These are phyloP conservation scores for Beauveria australis DNA, from an alignment of 2,329 filamentous ascomycete species.

Conservation along the genomic window DNA sequence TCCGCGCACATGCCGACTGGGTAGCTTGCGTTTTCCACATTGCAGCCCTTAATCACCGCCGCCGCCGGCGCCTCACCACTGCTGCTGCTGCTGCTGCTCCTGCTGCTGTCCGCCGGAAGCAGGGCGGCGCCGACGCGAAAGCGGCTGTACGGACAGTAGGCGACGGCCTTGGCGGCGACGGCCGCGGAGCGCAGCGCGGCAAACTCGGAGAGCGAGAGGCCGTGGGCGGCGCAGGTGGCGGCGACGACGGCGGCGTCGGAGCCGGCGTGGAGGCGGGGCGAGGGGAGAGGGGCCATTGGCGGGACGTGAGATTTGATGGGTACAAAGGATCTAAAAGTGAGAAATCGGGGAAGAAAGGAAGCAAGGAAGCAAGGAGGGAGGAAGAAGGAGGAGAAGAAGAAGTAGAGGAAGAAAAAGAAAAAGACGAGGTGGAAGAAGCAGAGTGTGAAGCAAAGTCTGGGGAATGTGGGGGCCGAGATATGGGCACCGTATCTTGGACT, in stretches of 20 bases:
- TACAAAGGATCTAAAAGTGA: too few relatives aligned
- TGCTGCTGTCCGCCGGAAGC: slow-evolving; percentile 33
- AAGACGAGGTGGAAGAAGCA: too few relatives aligned
- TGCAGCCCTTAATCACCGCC: slow-evolving; percentile 52
- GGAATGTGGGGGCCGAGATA: too few relatives aligned
- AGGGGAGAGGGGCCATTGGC: slow-evolving; percentile 9
- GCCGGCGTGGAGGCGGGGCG: slow-evolving; percentile 17
- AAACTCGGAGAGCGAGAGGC: slow-evolving; percentile 57
- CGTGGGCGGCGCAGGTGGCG: slow-evolving; percentile 24
- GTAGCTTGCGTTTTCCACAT: slow-evolving; percentile 89
- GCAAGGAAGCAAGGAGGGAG: too few relatives aligned
- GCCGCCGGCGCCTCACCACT: slow-evolving; percentile 21
- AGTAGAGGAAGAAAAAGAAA: too few relatives aligned
- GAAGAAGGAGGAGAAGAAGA: too few relatives aligned
- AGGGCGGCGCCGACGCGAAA: slow-evolving; percentile 86
- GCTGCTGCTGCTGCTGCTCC: slow-evolving; percentile 12
- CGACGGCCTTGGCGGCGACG: slow-evolving; percentile 62
- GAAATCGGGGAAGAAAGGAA: neutral
- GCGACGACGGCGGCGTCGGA: slow-evolving; percentile 21
- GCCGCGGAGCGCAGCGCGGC: slow-evolving; percentile 52
- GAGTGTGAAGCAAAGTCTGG: neutral
- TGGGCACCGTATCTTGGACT: too few relatives aligned
- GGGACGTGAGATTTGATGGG: too few relatives aligned
- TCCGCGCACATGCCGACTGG: slow-evolving; percentile 96
- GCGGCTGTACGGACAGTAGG: slow-evolving; percentile 88